Conservation (phyloP, 1,284 basidiomycete genomes). For the Malassezia vespertilionis region DNA sequence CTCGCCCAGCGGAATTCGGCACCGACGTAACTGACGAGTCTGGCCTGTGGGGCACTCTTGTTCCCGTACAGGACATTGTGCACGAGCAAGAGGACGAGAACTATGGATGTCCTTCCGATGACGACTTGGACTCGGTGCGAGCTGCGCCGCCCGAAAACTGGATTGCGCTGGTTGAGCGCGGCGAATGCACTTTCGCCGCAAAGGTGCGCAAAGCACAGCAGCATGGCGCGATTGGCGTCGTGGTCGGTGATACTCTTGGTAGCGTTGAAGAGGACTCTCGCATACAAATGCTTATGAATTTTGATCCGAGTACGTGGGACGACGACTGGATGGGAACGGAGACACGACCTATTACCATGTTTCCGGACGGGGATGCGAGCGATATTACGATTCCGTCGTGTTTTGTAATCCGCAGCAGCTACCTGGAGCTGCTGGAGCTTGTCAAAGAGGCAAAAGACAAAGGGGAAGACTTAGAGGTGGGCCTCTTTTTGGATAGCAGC, state of each 20-base stretch:
- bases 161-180: slow-evolving; percentile 43
- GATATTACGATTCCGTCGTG: slow-evolving; percentile 42
- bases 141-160: slow-evolving; percentile 30
- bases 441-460: slow-evolving; percentile 20
- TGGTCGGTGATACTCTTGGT: slow-evolving; percentile 35
- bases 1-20: slow-evolving; percentile 42
- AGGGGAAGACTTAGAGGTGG: slow-evolving; percentile 28
- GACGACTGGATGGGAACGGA: slow-evolving; percentile 28
- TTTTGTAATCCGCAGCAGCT: slow-evolving; percentile 42
- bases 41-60: slow-evolving; percentile 15
- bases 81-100: no score
- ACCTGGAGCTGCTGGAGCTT: slow-evolving; percentile 35
- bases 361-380: slow-evolving; percentile 33
- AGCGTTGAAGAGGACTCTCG: slow-evolving; percentile 8
- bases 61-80: slow-evolving; percentile 10
- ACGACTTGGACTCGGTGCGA: background rate
- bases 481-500: slow-evolving; percentile 35
- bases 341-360: slow-evolving; percentile 43
- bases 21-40: slow-evolving; percentile 28
- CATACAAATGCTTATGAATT: background rate
- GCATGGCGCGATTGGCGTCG: slow-evolving; percentile 41
- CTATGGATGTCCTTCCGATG: no score
- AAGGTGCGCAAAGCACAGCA: slow-evolving; percentile 41
- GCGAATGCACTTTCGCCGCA: slow-evolving; percentile 36
- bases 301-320: slow-evolving; percentile 18